Evolutionary conservation across 2,329 filamentous ascomycete genomes (phyloP), one percentile per base, ranked within the genome.

Genomic region (Metarhizium humberi): DNA sequence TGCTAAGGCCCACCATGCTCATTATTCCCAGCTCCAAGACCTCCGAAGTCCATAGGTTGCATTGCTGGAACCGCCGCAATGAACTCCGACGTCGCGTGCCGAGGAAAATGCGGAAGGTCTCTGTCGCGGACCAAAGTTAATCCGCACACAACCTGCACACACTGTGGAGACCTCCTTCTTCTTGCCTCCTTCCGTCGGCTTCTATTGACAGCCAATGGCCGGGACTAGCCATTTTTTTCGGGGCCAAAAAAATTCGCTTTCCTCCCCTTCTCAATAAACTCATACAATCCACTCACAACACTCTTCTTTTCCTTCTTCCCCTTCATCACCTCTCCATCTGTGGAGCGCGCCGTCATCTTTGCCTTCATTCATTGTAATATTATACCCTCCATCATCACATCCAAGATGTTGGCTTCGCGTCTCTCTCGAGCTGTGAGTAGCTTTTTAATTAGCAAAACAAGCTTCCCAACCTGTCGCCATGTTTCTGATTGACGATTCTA

Each of bases 371-470:
- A 46, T 53, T 57, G 50, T 63, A 65, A 62, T 61, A 64, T 60
- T 67, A 68, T 71, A 69, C 66, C 66, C 64, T 13, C 61, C 63
- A 60, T 60, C 63, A 61, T 60, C 59, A 65, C 65, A 64, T 65
- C 68, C 76, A 85, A 75, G 71, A 89, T 90, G 87, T 73, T 90
- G 75, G 78, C 86, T 69, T 82, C 86, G 67, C 84, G 84, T 73
- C 76, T 90, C 66, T 81, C 82, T 67, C 82, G 86, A 80, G 85
- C 85, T 82, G 87, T 90, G 84, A 78, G 86, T 83, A 18, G 53
- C 55, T 56, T 64, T 51, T 58, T 61, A 65, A 65, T 54, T 25
- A 20, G 10, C 14, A 40, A 40, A 40, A 16, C n/a, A 34, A 34
- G 32, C 32, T 34, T 34, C 32, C 6, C 32, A 10, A 11, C 32